A percentile compares a stretch with the other conserved stretches of the same genome.
These are phyloP conservation scores for Bipolaris bicolor DNA, from an alignment of 2,329 filamentous ascomycete species.

Conservation along the genomic window DNA sequence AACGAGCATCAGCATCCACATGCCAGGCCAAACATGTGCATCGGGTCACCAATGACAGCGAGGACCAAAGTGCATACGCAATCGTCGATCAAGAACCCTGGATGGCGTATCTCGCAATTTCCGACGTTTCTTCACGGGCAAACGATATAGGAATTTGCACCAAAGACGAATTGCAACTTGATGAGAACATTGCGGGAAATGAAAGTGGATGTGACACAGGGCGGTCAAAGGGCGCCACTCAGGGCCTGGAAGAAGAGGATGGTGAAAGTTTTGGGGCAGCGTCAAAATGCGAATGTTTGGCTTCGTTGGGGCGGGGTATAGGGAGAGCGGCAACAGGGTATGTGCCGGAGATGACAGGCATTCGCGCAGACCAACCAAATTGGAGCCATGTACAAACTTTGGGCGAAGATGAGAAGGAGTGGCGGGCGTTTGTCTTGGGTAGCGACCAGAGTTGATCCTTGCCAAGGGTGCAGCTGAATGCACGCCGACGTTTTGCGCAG, in stretches of 20 bases:
- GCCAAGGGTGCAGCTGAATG: conserved; percentile 8
- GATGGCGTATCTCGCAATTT: conserved; percentile 33
- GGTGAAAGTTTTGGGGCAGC: conserved; percentile 24
- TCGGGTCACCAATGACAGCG: conserved; percentile 14
- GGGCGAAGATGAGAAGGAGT: conserved; percentile 35
- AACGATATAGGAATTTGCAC: conserved; percentile 16
- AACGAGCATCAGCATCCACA: conserved; percentile 20
- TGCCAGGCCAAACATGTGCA: conserved; percentile 16
- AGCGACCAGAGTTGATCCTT: conserved; percentile 19
- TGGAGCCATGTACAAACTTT: conserved; percentile 3
- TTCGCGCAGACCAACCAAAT: neutral
- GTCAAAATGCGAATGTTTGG: conserved; percentile 34
- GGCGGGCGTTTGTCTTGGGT: conserved; percentile 44
- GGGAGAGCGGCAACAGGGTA: conserved; percentile 1
- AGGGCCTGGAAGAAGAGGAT: conserved; percentile 30
- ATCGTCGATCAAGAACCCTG: conserved; percentile 40
- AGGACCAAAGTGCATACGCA: conserved; percentile 8
- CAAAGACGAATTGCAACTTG: conserved; percentile 24
- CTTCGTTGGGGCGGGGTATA: conserved; percentile 24
- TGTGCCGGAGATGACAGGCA: neutral
- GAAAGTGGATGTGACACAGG: conserved; percentile 19
- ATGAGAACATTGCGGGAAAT: conserved; percentile 16
- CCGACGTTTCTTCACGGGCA: conserved; percentile 29
- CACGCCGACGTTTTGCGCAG: conserved; percentile 1
- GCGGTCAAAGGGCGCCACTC: conserved; percentile 38